Evolutionary conservation across 2,329 filamentous ascomycete species (phyloP).

Genomic region (Alternaria solani): DNA sequence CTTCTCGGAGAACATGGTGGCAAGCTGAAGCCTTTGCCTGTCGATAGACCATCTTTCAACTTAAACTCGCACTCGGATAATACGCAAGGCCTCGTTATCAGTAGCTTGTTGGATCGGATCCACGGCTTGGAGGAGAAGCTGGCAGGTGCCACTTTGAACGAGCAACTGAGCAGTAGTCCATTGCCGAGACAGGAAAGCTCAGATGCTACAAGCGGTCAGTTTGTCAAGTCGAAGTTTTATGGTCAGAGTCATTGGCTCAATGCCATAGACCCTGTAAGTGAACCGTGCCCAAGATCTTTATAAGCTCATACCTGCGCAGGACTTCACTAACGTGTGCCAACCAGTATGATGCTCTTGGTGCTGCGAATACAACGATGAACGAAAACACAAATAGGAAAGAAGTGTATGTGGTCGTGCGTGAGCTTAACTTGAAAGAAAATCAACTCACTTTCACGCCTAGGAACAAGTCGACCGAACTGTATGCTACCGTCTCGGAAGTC

Average conservation of each 20-base stretch:
- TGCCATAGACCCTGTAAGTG: slow-evolving; percentile 40
- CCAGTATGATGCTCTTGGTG: slow-evolving; percentile 31
- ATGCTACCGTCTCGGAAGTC: slow-evolving; percentile 47
- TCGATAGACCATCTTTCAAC: slow-evolving; percentile 1
- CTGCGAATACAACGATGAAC: slow-evolving; percentile 39
- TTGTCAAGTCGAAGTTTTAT: slow-evolving; percentile 63
- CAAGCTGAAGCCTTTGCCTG: slow-evolving; percentile 8
- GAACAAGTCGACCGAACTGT: slow-evolving; percentile 35
- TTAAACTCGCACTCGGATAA: slow-evolving; percentile 2
- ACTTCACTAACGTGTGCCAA: background rate
- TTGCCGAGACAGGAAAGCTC: background rate
- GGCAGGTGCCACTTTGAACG: background rate
- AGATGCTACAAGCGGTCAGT: slow-evolving; percentile 12
- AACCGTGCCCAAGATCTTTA: background rate
- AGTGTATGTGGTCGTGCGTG: slow-evolving; percentile 3
- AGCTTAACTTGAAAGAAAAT: background rate
- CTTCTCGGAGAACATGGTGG: slow-evolving; percentile 20
- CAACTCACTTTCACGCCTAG: background rate
- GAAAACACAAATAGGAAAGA: slow-evolving; percentile 51
- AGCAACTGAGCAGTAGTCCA: background rate
- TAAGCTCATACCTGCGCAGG: background rate
- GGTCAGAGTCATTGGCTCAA: slow-evolving; percentile 63
- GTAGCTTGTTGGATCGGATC: slow-evolving; percentile 9
- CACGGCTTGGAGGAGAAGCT: slow-evolving; percentile 13
- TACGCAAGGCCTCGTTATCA: slow-evolving; percentile 11